Evolutionary conservation across 202 grass and related monocot species (phyloP), one percentile per base, ranked within the genome.

Genomic region (Cymbopogon flexuosus): DNA sequence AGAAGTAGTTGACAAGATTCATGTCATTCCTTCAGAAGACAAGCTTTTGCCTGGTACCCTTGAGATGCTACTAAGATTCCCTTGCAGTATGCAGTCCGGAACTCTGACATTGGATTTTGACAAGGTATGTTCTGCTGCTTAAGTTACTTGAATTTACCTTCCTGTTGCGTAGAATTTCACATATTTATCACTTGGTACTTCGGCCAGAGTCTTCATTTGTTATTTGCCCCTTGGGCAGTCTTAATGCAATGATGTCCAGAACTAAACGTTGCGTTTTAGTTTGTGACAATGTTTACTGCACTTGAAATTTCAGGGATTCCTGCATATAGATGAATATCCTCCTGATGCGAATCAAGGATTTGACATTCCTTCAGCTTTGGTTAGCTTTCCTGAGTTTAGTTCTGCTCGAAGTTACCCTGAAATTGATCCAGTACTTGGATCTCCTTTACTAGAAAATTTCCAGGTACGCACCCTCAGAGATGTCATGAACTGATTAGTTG

Each of bases 311-410:
- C 87, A 98, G 96, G 96, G 96, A 14, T 98, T 98, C 83, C 75
- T 98, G 56, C 95, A 95, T 66, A 98, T 98, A 71, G 92, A 98
- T 52, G 92, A 98, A 87, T 98, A 98, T 77, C 96, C 96, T 88
- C 96, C 96, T 43, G 96, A 98, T 91, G 96, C 96, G 78, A 98
- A 98, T 93, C 96, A 98, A 87, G 92, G 96, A 80, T 98, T 98
- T 81, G 96, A 95, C 85, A 98, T 98, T 89, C 92, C 96, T 73
- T 95, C 96, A 85, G 96, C 92, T 75, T 87, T 95, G 62, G 77
- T 98, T 80, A 98, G 81, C 60, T 98, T 98, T 89, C 92, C 96
- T 54, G 88, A 95, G 84, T 93, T 95, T 9, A 82, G 76, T 46
- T 91, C 90, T 85, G 90, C 82, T 83, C 70, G 90, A 91, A 91